Base-by-base conservation (phyloP, 2,329 filamentous ascomycete species). In the Pseudogymnoascus sp. region DNA sequence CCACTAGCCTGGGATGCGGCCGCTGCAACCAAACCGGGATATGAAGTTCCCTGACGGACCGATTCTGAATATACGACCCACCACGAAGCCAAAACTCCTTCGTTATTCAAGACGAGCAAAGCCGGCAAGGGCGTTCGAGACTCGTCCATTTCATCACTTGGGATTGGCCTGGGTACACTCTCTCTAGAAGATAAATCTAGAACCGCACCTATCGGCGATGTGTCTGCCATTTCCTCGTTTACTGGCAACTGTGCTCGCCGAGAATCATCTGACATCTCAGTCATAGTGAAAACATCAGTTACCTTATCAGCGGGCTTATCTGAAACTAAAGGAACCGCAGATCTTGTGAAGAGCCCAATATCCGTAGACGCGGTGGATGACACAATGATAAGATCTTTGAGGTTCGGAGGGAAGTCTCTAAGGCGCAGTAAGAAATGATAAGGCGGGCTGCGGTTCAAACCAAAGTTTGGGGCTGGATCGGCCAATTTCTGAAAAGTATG, bases 31-130 rank as follows among this genome's bases (percentile, higher is more conserved):
- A 97, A 79, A 4, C 89, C 90, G 42, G 88, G 83, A 73, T 92
- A 97, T 0, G 85, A 83, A 6, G 84, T 85, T 3, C 87, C 87
- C 69, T 88, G 80, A 64, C 88, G 85, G 65, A 99, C 87, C 1
- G 93, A 92, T 44, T 96, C 91, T 37, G 89, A 85, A 76, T 97
- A 97, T 19, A 97, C 83, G 46, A 97, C 77, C 91, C 93, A 97
- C 92, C 93, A 99, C 11, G 87, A 83, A 53, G 85, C 86, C 15
- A 99, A 79, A 9, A 96, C 78, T 67, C 95, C 95, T 71, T 97
- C 91, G 68, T 96, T 88, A 65, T 96, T 97, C 15, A 99, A 79
- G 31, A 91, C 82, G 81, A 95, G 88, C 44, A 96, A 80, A 10
- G 88, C 91, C 5, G 95, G 95, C 7, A 97, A 77, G 11, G 95